Evolutionary conservation across 495 filamentous ascomycete genomes (phyloP).

Genomic region (Talaromyces trachyspermus): DNA sequence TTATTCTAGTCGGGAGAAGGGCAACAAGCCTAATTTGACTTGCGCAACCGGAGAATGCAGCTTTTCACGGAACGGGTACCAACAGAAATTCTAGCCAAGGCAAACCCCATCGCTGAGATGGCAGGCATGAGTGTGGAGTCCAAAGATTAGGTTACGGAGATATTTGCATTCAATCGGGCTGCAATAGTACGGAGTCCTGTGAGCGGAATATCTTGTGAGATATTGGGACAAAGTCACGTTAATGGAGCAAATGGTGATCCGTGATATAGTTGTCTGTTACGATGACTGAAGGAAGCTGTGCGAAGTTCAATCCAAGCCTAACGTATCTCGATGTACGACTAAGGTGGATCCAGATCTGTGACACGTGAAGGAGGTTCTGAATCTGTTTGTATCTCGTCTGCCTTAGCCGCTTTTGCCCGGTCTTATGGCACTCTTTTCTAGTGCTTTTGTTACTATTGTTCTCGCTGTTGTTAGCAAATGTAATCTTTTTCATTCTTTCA

Average conservation of each 20-base stretch:
- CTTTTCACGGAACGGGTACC: background rate
- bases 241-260: background rate
- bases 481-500: too few relatives aligned
- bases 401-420: too few relatives aligned
- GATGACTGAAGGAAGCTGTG: background rate
- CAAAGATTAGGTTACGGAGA: background rate
- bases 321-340: too few relatives aligned
- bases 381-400: too few relatives aligned
- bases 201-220: background rate
- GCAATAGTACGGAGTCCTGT: background rate
- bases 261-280: background rate
- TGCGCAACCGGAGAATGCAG: background rate
- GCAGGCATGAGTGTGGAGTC: background rate
- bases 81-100: background rate
- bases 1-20: slow-evolving; percentile 2
- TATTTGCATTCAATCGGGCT: background rate
- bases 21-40: slow-evolving; percentile 4
- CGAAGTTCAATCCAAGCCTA: background rate
- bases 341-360: too few relatives aligned
- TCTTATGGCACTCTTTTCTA: too few relatives aligned
- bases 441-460: too few relatives aligned
- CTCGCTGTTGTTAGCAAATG: too few relatives aligned
- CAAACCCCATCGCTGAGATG: background rate
- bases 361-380: too few relatives aligned
- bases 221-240: background rate